Evolutionary conservation across 345 rosid species (phyloP).

Genomic region (Angophora floribunda): DNA sequence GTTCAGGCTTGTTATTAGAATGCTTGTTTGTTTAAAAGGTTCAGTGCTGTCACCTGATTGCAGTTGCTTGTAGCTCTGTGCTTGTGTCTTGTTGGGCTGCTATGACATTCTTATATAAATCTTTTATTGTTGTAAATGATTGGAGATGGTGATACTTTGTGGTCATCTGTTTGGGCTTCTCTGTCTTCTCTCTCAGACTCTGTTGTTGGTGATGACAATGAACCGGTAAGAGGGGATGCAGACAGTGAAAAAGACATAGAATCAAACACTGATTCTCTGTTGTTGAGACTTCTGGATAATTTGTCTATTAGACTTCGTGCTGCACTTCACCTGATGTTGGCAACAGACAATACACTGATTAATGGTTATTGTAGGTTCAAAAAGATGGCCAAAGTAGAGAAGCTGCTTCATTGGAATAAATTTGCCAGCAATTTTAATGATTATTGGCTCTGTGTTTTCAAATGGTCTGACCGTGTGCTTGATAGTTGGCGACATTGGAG

Average conservation of each 20-base stretch:
- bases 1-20: not conserved
- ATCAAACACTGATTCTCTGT: not conserved
- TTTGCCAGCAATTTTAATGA: not conserved
- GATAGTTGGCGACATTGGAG: conserved; percentile 60
- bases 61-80: not conserved
- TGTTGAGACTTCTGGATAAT: not conserved
- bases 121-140: not conserved
- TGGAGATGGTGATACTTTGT: not conserved
- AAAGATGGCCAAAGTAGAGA: not conserved
- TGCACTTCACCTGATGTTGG: not conserved
- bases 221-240: not conserved
- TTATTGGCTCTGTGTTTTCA: not conserved
- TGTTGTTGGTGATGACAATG: not conserved
- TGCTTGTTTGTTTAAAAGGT: not conserved
- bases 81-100: not conserved
- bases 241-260: not conserved
- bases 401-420: not conserved
- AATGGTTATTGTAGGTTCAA: not conserved
- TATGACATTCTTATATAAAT: not conserved
- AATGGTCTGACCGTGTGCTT: not conserved
- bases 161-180: not conserved
- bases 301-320: not conserved
- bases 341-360: not conserved
- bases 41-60: not conserved
- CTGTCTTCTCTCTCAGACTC: not conserved